phyloP scores from a whole-genome alignment of 2,329 filamentous ascomycete species.

The Aspergillus transmontanensis region DNA sequence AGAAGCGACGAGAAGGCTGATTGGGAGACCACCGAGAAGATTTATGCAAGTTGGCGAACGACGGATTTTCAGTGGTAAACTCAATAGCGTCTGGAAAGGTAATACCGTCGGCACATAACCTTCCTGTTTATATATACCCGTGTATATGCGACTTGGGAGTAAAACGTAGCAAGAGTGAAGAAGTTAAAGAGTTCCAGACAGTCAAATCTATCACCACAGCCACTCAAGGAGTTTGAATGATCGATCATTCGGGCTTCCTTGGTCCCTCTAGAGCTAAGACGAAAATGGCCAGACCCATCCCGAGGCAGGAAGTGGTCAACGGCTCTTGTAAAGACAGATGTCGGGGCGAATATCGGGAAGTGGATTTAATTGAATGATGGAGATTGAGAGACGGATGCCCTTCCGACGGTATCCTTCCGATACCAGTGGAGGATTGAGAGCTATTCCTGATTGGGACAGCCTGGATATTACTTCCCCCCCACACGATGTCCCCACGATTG shows the following conservation, averaged over 20 bases:
- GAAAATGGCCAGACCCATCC: constrained; percentile 21
- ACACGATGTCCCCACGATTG: not conserved
- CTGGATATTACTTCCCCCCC: not conserved
- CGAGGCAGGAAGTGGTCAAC: constrained; percentile 13
- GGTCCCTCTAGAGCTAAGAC: constrained; percentile 11
- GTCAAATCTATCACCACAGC: constrained; percentile 7
- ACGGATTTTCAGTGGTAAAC: not conserved
- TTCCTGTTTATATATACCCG: not conserved
- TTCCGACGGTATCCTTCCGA: not conserved
- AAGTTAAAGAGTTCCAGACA: not conserved
- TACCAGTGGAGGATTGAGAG: not conserved
- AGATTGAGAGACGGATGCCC: not conserved
- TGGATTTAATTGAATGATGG: constrained; percentile 5
- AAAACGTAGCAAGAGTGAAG: not conserved
- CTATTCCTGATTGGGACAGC: not conserved
- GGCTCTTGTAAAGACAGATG: constrained; percentile 11
- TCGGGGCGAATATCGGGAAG: constrained; percentile 26
- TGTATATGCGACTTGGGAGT: not conserved
- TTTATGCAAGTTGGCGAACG: constrained; percentile 4
- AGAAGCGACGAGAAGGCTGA: not conserved
- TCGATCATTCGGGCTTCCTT: not conserved
- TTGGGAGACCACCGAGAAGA: not conserved
- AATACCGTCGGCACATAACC: not conserved
- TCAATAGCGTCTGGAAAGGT: not conserved
- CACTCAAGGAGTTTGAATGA: constrained; percentile 8